phyloP scores from a whole-genome alignment of 768 basidiomycete genomes.

The Trametes cinnabarina region DNA sequence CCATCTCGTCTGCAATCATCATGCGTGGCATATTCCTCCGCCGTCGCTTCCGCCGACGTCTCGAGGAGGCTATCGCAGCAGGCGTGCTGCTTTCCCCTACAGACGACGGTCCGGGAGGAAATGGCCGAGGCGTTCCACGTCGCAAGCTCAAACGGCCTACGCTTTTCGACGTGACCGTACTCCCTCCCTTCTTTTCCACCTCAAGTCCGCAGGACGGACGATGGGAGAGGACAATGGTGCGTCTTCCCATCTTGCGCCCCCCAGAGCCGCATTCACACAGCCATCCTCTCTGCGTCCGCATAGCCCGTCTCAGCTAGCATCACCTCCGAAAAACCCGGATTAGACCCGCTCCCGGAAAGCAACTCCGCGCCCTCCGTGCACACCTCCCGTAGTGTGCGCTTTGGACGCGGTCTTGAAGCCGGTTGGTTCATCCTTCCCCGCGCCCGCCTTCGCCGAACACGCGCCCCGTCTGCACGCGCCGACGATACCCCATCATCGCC shows the following conservation, averaged over 20 bases:
- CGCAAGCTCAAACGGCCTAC: constrained; percentile 47
- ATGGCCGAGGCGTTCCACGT: constrained; percentile 33
- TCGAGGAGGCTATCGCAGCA: constrained; percentile 52
- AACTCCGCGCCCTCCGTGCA: background rate
- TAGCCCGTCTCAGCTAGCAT: constrained; percentile 20
- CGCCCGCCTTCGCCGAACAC: constrained; percentile 1
- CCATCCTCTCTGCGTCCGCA: background rate
- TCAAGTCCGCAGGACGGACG: constrained; percentile 29
- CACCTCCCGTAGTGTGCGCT: background rate
- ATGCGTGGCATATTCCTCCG: constrained; percentile 62
- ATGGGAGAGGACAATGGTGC: constrained; percentile 53
- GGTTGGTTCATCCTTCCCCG: constrained; percentile 7
- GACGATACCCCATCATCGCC: constrained; percentile 5
- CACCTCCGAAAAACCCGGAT: constrained; percentile 9
- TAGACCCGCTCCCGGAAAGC: background rate
- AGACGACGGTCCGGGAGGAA: constrained; percentile 9
- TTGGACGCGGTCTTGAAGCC: constrained; percentile 3
- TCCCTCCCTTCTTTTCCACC: constrained; percentile 17
- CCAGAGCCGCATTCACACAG: background rate
- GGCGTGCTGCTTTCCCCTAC: constrained; percentile 45
- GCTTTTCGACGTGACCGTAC: constrained; percentile 47
- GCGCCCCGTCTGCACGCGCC: constrained; percentile 5
- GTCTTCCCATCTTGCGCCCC: constrained; percentile 13
- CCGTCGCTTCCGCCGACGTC: constrained; percentile 50
- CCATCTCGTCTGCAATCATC: constrained; percentile 62